Evolutionary conservation across 768 basidiomycete genomes (phyloP).

Genomic region (Galerina sulciceps): DNA sequence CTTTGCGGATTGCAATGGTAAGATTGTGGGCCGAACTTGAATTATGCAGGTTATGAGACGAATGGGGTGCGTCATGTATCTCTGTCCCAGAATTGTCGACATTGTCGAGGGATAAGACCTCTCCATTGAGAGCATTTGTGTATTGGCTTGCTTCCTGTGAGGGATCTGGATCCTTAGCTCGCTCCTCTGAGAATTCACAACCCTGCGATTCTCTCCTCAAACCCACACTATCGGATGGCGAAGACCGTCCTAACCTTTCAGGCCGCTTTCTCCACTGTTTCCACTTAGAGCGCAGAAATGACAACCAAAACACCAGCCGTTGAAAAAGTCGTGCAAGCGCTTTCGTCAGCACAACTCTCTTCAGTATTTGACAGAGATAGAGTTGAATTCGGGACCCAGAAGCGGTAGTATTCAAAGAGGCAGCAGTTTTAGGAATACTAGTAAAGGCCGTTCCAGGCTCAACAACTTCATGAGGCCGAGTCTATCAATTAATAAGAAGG

Average conservation of each 20-base stretch:
- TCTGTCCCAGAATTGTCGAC: neutral
- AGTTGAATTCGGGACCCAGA: too few relatives aligned
- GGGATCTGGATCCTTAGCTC: neutral
- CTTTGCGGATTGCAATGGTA: neutral
- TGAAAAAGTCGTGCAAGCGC: too few relatives aligned
- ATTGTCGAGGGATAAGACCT: neutral
- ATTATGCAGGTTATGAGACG: slow-evolving; percentile 23
- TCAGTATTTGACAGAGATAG: too few relatives aligned
- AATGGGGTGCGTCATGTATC: slow-evolving; percentile 23
- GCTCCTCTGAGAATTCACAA: neutral
- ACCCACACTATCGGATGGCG: too few relatives aligned
- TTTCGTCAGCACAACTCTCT: too few relatives aligned
- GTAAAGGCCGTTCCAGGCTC: neutral
- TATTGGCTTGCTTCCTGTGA: neutral
- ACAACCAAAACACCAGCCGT: too few relatives aligned
- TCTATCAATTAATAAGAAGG: neutral
- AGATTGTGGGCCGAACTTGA: slow-evolving; percentile 12
- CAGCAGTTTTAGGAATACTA: neutral
- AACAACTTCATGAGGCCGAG: too few relatives aligned
- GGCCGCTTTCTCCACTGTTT: neutral
- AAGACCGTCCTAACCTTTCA: neutral
- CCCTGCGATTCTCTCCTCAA: too few relatives aligned
- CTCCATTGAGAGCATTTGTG: neutral
- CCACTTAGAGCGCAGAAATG: too few relatives aligned
- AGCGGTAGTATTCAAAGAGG: neutral